A percentile compares a stretch with the other conserved stretches of the same genome.
Conservation (phyloP, 177 flowering plant genomes). For the Vitis hybrid region DNA sequence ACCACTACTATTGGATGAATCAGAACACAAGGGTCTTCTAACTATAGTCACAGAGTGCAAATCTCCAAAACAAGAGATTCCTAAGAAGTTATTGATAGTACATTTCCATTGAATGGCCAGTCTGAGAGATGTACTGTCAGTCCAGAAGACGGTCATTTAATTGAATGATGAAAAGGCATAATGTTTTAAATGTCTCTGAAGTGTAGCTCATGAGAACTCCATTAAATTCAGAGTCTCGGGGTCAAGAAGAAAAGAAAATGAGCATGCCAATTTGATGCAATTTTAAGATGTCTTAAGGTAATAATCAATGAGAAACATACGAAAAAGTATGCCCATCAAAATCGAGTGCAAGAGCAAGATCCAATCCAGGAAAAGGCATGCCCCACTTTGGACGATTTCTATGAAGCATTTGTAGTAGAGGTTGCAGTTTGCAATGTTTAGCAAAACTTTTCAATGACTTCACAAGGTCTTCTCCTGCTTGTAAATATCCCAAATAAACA, state of each 20-base stretch:
- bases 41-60: neutral
- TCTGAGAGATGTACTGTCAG: too few species aligned
- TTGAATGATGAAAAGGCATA: neutral
- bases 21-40: too few species aligned
- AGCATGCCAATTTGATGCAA: neutral
- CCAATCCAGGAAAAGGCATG: conserved; percentile 41
- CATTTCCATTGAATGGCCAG: too few species aligned
- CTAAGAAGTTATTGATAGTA: too few species aligned
- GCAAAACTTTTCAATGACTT: conserved; percentile 63
- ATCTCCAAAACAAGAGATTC: neutral
- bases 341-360: conserved; percentile 60
- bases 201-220: neutral
- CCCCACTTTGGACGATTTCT: conserved; percentile 68
- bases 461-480: conserved; percentile 43
- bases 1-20: too few species aligned
- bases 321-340: conserved; percentile 44
- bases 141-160: neutral
- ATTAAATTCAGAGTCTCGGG: neutral
- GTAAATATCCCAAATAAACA: conserved; percentile 27
- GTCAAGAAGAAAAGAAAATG: neutral
- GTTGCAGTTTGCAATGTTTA: conserved; percentile 48
- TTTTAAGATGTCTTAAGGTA: neutral
- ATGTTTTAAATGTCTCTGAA: neutral
- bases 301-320: conserved; percentile 37
- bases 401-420: conserved; percentile 41